Percentiles rank a stretch among this genome's conserved stretches.
Evolutionary conservation across 768 basidiomycete genomes (phyloP).

Genomic region (Trametes cingulata): DNA sequence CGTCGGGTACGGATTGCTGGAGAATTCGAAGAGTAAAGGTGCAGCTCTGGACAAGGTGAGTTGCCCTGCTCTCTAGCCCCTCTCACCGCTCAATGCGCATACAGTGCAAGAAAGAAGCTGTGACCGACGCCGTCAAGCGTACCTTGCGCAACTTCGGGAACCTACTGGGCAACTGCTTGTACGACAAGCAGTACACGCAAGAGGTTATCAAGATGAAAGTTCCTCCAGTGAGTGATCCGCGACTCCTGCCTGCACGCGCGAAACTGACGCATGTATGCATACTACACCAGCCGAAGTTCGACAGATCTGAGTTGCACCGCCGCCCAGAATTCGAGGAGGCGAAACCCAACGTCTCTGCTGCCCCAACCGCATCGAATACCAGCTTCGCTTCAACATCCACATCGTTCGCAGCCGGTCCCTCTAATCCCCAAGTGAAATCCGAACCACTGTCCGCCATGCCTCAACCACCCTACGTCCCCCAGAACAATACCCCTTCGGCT

Average conservation of each 20-base stretch:
- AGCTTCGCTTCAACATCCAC: slow-evolving; percentile 13
- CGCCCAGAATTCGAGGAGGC: slow-evolving; percentile 66
- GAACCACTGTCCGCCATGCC: slow-evolving; percentile 16
- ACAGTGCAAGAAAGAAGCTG: slow-evolving; percentile 97
- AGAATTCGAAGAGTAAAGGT: slow-evolving; percentile 85
- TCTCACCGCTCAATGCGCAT: not conserved
- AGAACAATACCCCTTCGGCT: slow-evolving; percentile 23
- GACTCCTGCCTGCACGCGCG: not conserved
- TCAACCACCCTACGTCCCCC: slow-evolving; percentile 40
- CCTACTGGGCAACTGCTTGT: slow-evolving; percentile 94
- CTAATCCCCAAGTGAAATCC: slow-evolving; percentile 12
- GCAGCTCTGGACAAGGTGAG: slow-evolving; percentile 90
- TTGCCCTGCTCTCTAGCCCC: slow-evolving; percentile 1
- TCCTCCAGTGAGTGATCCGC: slow-evolving; percentile 64
- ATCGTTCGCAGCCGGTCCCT: slow-evolving; percentile 2
- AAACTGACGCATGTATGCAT: not conserved
- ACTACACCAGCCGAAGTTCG: slow-evolving; percentile 60
- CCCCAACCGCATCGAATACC: not conserved
- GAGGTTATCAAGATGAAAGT: slow-evolving; percentile 89
- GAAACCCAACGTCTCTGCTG: slow-evolving; percentile 30
- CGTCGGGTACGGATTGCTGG: slow-evolving; percentile 84
- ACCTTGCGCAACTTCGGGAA: slow-evolving; percentile 92
- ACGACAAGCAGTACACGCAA: slow-evolving; percentile 87
- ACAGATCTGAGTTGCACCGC: slow-evolving; percentile 65
- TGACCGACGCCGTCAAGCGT: slow-evolving; percentile 93